A percentile compares a stretch with the other conserved stretches of the same genome.
Conservation (phyloP, 208 protist species). For the Acanthamoeba sp. region DNA sequence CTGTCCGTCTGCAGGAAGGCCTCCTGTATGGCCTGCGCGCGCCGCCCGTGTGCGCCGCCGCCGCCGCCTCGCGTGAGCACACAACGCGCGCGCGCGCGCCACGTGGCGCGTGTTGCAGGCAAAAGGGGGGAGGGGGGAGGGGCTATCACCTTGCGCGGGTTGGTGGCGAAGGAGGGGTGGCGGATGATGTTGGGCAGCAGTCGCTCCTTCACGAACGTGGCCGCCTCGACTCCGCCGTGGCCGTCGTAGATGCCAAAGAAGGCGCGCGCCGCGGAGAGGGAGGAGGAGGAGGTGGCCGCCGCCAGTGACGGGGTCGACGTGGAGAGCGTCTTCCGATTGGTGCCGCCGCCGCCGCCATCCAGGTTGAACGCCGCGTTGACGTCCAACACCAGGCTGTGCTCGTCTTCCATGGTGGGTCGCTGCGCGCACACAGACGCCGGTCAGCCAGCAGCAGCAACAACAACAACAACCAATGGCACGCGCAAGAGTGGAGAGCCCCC, state of each 20-base stretch:
- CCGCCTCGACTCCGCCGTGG: background rate
- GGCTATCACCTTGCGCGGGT: background rate
- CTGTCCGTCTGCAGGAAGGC: background rate
- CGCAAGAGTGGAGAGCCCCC: background rate
- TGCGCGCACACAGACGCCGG: background rate
- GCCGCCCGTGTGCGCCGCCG: background rate
- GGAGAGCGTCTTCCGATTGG: background rate
- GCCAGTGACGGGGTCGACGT: background rate
- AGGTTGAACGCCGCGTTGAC: background rate
- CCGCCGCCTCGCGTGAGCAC: background rate
- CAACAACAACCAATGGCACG: background rate
- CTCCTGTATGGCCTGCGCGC: background rate
- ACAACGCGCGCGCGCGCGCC: too few relatives aligned
- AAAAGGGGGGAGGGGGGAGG: background rate
- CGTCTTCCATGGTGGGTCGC: background rate
- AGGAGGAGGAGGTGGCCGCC: background rate
- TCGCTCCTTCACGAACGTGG: background rate
- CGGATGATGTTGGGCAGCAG: background rate
- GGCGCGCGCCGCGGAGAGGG: background rate
- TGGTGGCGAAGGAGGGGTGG: background rate
- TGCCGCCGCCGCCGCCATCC: too few relatives aligned
- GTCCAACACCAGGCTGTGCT: background rate
- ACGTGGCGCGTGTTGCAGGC: too few relatives aligned
- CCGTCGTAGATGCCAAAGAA: constrained; percentile 18
- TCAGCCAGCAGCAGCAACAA: background rate